phyloP scores from a whole-genome alignment of 331 rosid genomes.

The Saraca asoca region DNA sequence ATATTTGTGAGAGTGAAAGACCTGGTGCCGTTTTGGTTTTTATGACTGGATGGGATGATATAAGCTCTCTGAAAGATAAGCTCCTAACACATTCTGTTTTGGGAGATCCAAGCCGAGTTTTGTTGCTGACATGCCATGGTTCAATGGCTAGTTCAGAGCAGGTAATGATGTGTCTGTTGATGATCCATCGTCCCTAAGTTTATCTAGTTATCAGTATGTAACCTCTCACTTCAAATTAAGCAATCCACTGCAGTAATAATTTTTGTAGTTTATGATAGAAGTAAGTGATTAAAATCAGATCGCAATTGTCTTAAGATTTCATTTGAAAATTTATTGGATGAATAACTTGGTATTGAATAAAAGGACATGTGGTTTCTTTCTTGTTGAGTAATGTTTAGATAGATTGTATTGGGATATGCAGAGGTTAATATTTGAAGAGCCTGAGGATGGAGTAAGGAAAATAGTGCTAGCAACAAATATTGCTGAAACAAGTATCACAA shows the following conservation, averaged over 20 bases:
- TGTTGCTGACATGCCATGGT: constrained; percentile 89
- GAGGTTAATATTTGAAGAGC: constrained; percentile 86
- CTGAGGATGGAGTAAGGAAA: constrained; percentile 81
- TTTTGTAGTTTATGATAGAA: neutral
- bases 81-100: constrained; percentile 66
- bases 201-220: neutral
- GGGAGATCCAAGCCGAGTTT: constrained; percentile 72
- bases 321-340: constrained; percentile 12
- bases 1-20: constrained; percentile 75
- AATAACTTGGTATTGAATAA: constrained; percentile 1
- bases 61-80: constrained; percentile 81
- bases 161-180: constrained; percentile 50
- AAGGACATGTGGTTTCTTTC: constrained; percentile 15
- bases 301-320: constrained; percentile 15
- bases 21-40: constrained; percentile 94
- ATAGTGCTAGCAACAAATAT: constrained; percentile 94
- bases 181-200: constrained; percentile 7
- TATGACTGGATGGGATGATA: constrained; percentile 99
- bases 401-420: constrained; percentile 52
- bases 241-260: neutral
- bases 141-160: constrained; percentile 96
- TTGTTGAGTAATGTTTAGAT: constrained; percentile 27
- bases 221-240: neutral
- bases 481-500: constrained; percentile 96
- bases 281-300: constrained; percentile 6